Evolutionary conservation across 371 early-diverging fungal species (phyloP).

Genomic region (Apophysomyces ossiformis): DNA sequence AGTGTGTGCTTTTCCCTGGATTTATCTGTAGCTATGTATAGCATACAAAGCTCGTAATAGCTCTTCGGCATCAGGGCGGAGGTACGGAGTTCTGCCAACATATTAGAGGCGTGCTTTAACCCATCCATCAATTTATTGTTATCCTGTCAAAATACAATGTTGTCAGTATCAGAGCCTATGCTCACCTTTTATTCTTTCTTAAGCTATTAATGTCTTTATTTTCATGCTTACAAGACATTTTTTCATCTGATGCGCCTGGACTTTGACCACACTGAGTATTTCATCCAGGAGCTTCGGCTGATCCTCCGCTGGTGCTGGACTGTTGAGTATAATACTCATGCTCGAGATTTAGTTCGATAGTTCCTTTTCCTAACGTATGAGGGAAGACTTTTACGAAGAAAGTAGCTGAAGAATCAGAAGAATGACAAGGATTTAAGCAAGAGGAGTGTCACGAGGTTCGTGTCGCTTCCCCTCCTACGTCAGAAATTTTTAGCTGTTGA

Average conservation of each 20-base stretch:
- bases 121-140: slow-evolving; percentile 90
- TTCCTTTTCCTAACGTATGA: not conserved
- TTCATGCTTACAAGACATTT: slow-evolving; percentile 72
- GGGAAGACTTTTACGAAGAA: not conserved
- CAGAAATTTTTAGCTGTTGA: not conserved
- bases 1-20: not conserved
- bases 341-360: not conserved
- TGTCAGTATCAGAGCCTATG: no score
- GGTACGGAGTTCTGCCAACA: slow-evolving; percentile 92
- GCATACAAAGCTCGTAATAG: slow-evolving; percentile 92
- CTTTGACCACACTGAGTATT: slow-evolving; percentile 82
- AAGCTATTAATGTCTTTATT: not conserved
- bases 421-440: no score
- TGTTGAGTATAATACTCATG: slow-evolving; percentile 20
- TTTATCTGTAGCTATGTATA: slow-evolving; percentile 20
- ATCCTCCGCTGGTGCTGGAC: slow-evolving; percentile 63
- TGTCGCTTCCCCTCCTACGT: not conserved
- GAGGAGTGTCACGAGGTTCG: no score
- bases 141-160: slow-evolving; percentile 53
- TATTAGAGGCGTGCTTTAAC: slow-evolving; percentile 91
- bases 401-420: not conserved
- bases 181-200: no score
- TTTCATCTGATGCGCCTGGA: slow-evolving; percentile 90
- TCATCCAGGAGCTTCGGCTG: slow-evolving; percentile 86
- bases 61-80: slow-evolving; percentile 90